Percentiles rank a stretch among this genome's conserved stretches.
Evolutionary conservation across 257 asterid species (phyloP).

Genomic region (Capsicum chinense): DNA sequence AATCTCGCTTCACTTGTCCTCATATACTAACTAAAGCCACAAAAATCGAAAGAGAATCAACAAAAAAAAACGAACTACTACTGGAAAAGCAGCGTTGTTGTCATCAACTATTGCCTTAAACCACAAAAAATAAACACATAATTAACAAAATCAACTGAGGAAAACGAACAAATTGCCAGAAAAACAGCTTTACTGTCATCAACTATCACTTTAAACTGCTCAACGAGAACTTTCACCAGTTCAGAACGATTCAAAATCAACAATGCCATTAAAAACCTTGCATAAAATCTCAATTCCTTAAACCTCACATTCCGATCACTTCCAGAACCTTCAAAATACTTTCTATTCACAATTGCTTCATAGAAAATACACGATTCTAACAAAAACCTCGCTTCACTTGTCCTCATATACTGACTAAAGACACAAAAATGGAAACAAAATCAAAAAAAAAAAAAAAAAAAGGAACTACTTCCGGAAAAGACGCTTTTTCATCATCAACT

Average conservation of each 20-base stretch:
- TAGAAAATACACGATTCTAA: conserved; percentile 87
- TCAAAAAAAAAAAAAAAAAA: neutral
- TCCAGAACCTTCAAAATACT: conserved; percentile 76
- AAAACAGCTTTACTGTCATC: conserved; percentile 75
- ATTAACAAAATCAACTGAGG: too few relatives aligned
- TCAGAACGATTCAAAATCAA: conserved; percentile 73
- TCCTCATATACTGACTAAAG: conserved; percentile 80
- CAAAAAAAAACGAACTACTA: too few relatives aligned
- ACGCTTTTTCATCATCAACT: too few relatives aligned
- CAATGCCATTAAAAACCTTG: conserved; percentile 87
- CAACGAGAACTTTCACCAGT: conserved; percentile 75
- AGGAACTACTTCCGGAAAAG: too few relatives aligned
- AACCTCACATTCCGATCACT: conserved; percentile 82
- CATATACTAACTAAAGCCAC: conserved; percentile 71
- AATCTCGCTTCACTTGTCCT: conserved; percentile 93
- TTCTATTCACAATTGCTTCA: conserved; percentile 84
- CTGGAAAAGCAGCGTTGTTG: too few relatives aligned
- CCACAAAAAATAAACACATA: too few relatives aligned
- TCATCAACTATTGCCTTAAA: too few relatives aligned
- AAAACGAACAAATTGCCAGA: conserved; percentile 46
- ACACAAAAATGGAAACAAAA: neutral
- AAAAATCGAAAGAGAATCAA: too few relatives aligned
- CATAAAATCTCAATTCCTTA: conserved; percentile 93
- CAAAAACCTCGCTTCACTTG: conserved; percentile 87
- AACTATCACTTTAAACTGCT: conserved; percentile 76